phyloP scores from a whole-genome alignment of 768 basidiomycete genomes.

The Coprinellus micaceus region DNA sequence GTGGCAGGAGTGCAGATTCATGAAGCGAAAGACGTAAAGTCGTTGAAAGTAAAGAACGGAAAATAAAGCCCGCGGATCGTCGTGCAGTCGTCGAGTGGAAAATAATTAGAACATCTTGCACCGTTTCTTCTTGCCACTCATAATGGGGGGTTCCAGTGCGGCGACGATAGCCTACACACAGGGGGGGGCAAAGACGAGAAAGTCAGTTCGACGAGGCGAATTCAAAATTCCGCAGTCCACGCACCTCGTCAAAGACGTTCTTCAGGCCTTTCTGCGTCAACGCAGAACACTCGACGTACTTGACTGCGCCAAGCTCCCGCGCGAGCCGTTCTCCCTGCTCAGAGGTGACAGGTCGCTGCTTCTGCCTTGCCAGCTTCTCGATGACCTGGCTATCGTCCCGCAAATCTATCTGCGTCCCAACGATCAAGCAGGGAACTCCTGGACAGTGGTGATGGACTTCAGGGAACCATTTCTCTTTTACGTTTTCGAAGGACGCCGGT shows the following conservation, averaged over 20 bases:
- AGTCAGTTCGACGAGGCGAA: slow-evolving; percentile 1
- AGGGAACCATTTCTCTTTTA: slow-evolving; percentile 99
- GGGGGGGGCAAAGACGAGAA: background rate
- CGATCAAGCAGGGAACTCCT: slow-evolving; percentile 97
- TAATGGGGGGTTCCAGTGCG: slow-evolving; percentile 93
- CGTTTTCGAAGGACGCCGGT: slow-evolving; percentile 98
- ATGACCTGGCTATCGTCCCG: slow-evolving; percentile 89
- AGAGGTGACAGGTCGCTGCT: slow-evolving; percentile 84
- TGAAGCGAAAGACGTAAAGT: slow-evolving; percentile 25
- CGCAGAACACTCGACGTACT: slow-evolving; percentile 98
- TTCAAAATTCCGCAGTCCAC: slow-evolving; percentile 25
- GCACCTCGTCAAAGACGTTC: slow-evolving; percentile 99
- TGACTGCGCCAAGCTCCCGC: slow-evolving; percentile 96
- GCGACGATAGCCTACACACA: slow-evolving; percentile 89
- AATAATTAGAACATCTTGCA: slow-evolving; percentile 79
- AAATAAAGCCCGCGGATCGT: slow-evolving; percentile 20
- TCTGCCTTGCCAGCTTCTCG: slow-evolving; percentile 94
- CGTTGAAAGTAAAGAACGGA: background rate
- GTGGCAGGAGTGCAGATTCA: slow-evolving; percentile 37
- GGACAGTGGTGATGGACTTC: slow-evolving; percentile 99
- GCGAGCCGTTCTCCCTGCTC: slow-evolving; percentile 94
- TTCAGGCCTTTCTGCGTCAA: slow-evolving; percentile 99
- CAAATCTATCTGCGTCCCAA: slow-evolving; percentile 97
- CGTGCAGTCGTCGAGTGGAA: slow-evolving; percentile 7
- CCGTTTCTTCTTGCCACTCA: slow-evolving; percentile 70